Conservation (phyloP, 225 moss, liverwort and hornwort genomes). For the Neckera pumila region DNA sequence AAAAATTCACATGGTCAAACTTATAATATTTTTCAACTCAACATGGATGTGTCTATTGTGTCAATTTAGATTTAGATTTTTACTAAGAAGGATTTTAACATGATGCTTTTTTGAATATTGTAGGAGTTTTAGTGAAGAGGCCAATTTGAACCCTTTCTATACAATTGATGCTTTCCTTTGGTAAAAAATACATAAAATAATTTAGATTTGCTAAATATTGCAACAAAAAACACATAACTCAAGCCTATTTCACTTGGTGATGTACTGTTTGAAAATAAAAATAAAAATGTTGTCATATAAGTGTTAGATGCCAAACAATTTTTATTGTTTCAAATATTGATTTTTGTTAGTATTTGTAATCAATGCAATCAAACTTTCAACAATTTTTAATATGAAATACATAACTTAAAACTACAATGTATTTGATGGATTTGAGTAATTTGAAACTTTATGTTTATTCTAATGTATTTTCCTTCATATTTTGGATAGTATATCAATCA, state of each 20-base stretch:
- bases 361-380: not conserved
- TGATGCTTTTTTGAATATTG: not conserved
- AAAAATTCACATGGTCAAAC: too few relatives aligned
- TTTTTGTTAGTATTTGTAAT: not conserved
- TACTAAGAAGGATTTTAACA: not conserved
- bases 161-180: not conserved
- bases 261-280: not conserved
- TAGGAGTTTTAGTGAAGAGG: not conserved
- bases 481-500: fast-evolving
- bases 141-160: not conserved
- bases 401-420: not conserved
- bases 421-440: not conserved
- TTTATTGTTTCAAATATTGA: not conserved
- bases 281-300: too few relatives aligned
- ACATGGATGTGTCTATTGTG: not conserved
- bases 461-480: too few relatives aligned
- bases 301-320: not conserved
- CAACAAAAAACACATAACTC: not conserved
- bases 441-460: not conserved
- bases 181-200: not conserved
- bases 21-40: too few relatives aligned
- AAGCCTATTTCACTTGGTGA: not conserved
- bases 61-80: not conserved
- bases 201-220: not conserved
- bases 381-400: not conserved